phyloP scores from a whole-genome alignment of 169 alveolate genomes.

The Cryptosporidium ryanae region DNA sequence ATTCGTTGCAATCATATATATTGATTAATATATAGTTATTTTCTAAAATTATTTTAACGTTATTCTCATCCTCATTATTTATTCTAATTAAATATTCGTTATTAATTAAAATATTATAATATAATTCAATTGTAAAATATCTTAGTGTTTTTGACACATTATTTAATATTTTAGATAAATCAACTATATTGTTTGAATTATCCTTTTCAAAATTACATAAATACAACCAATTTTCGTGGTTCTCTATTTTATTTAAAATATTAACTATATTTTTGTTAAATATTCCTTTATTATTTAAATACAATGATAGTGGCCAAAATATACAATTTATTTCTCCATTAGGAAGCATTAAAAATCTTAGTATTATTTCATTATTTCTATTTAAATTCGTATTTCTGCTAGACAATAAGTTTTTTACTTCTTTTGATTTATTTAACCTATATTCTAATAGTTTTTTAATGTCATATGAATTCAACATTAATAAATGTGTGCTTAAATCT shows the following conservation, averaged over 20 bases:
- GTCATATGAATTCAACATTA: background rate
- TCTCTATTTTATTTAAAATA: slow-evolving; percentile 13
- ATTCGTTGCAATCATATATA: slow-evolving; percentile 20
- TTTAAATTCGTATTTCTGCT: background rate
- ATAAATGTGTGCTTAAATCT: background rate
- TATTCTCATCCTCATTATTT: too few relatives aligned
- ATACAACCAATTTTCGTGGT: slow-evolving; percentile 29
- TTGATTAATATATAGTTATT: slow-evolving; percentile 19
- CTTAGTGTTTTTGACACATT: slow-evolving; percentile 52
- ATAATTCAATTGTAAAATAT: slow-evolving; percentile 37
- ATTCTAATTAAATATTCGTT: too few relatives aligned
- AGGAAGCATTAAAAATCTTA: slow-evolving; percentile 69
- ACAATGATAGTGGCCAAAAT: slow-evolving; percentile 56
- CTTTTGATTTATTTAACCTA: background rate
- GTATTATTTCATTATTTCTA: slow-evolving; percentile 3
- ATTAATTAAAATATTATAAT: background rate
- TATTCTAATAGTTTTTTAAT: background rate
- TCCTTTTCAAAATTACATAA: slow-evolving; percentile 60
- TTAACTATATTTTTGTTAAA: background rate
- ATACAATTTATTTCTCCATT: slow-evolving; percentile 61
- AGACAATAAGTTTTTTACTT: background rate
- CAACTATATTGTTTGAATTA: background rate
- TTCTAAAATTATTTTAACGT: background rate
- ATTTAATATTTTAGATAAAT: slow-evolving; percentile 43
- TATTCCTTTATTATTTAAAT: background rate